Percentiles rank a stretch among this genome's conserved stretches.
These are phyloP conservation scores for Aegilops tauschii DNA, from an alignment of 176 grass and related monocot species.

Conservation along the genomic window DNA sequence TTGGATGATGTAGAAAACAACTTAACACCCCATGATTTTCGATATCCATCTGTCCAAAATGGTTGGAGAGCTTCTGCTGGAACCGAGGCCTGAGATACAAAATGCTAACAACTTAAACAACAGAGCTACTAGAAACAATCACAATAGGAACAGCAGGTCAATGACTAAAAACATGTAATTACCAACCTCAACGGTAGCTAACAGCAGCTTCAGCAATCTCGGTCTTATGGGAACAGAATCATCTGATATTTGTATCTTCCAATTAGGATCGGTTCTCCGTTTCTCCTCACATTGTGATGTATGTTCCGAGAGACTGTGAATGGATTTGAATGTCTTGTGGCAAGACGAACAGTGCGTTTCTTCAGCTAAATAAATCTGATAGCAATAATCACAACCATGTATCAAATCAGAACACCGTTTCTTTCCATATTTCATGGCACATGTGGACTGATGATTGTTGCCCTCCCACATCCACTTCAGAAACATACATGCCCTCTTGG, in stretches of 20 bases:
- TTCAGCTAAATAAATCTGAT: slow-evolving; percentile 66
- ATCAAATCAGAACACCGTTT: slow-evolving; percentile 63
- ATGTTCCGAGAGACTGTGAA: slow-evolving; percentile 70
- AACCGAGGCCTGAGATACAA: slow-evolving; percentile 61
- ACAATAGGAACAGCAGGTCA: slow-evolving; percentile 27
- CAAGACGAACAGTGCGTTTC: slow-evolving; percentile 79
- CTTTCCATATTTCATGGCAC: slow-evolving; percentile 61
- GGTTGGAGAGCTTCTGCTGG: slow-evolving; percentile 70
- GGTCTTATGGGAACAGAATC: slow-evolving; percentile 56
- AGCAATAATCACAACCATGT: slow-evolving; percentile 62
- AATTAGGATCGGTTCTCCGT: slow-evolving; percentile 52
- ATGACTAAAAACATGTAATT: slow-evolving; percentile 14
- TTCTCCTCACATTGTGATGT: slow-evolving; percentile 62
- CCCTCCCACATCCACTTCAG: slow-evolving; percentile 88
- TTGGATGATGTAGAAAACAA: slow-evolving; percentile 61
- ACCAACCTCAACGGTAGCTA: slow-evolving; percentile 73
- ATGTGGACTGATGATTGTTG: slow-evolving; percentile 35
- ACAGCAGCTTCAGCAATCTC: slow-evolving; percentile 66
- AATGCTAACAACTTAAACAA: slow-evolving; percentile 28
- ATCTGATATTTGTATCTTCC: slow-evolving; percentile 56
- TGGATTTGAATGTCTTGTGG: slow-evolving; percentile 73
- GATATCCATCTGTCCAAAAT: slow-evolving; percentile 73
- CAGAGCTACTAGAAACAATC: slow-evolving; percentile 7
- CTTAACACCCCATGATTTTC: slow-evolving; percentile 85
- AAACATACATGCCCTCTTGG: slow-evolving; percentile 57